These are phyloP conservation scores for Hansfordia pulvinata DNA, from an alignment of 2,329 filamentous ascomycete genomes.

Conservation along the genomic window DNA sequence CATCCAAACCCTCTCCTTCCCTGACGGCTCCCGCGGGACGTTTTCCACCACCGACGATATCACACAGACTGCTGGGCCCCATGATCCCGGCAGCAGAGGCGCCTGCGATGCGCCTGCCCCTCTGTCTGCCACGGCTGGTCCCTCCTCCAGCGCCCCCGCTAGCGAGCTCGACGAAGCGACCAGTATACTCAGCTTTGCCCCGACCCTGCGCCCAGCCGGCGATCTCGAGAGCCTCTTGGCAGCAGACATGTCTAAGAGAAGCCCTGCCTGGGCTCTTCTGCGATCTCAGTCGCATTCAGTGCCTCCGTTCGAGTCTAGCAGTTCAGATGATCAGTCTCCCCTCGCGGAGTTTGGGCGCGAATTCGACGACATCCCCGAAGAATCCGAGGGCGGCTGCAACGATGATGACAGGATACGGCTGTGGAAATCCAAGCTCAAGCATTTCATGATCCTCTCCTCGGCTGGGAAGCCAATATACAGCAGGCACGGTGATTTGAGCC, in stretches of 20 bases:
- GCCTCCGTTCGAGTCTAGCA: constrained; percentile 45
- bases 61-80: too few relatives aligned
- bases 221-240: constrained; percentile 75
- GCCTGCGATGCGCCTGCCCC: too few relatives aligned
- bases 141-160: constrained; percentile 13
- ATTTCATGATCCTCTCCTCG: constrained; percentile 91
- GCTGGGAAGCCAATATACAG: constrained; percentile 97
- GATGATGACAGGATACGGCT: constrained; percentile 49
- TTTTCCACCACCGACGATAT: constrained; percentile 34
- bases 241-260: constrained; percentile 53
- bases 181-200: constrained; percentile 54
- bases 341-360: constrained; percentile 60
- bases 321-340: constrained; percentile 25
- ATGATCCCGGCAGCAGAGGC: too few relatives aligned
- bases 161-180: constrained; percentile 47
- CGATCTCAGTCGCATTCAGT: constrained; percentile 46
- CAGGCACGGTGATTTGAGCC: constrained; percentile 75
- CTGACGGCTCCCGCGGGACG: constrained; percentile 53
- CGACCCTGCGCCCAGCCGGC: constrained; percentile 45
- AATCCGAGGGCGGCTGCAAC: constrained; percentile 22
- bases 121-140: too few relatives aligned
- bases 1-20: constrained; percentile 62
- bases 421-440: constrained; percentile 91
- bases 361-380: constrained; percentile 61
- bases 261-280: constrained; percentile 55